Percentiles rank a stretch among this genome's conserved stretches.
Evolutionary conservation across 352 stramenopile genomes (phyloP).

Genomic region (Phytophthora parvispora): DNA sequence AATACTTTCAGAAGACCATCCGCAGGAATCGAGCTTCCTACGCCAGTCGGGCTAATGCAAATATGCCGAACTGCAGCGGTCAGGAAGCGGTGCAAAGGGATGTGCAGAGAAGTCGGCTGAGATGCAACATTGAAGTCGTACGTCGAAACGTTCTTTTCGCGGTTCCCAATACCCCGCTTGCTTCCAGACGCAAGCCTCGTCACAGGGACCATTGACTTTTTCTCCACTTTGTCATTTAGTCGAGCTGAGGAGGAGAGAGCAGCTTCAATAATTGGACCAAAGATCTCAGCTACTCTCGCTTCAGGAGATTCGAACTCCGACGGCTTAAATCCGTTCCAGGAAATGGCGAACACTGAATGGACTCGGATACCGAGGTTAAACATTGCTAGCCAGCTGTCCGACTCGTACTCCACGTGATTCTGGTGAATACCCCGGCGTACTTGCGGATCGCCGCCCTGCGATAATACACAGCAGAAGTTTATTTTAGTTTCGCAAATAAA

Average conservation of each 20-base stretch:
- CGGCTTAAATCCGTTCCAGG: slow-evolving; percentile 76
- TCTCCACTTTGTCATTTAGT: slow-evolving; percentile 62
- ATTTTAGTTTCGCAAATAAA: slow-evolving; percentile 9
- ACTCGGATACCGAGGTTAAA: slow-evolving; percentile 92
- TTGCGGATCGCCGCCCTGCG: slow-evolving; percentile 82
- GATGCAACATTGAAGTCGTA: slow-evolving; percentile 79
- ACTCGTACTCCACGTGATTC: slow-evolving; percentile 91
- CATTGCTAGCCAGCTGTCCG: slow-evolving; percentile 90
- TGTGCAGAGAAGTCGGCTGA: slow-evolving; percentile 78
- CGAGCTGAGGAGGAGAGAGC: slow-evolving; percentile 52
- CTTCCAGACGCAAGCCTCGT: slow-evolving; percentile 34
- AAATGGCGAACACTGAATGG: slow-evolving; percentile 85
- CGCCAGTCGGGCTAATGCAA: slow-evolving; percentile 63
- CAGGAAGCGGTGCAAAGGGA: slow-evolving; percentile 88
- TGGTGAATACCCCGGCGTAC: slow-evolving; percentile 72
- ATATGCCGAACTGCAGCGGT: slow-evolving; percentile 76
- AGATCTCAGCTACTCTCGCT: slow-evolving; percentile 52
- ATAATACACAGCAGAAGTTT: slow-evolving; percentile 1
- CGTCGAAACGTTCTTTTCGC: slow-evolving; percentile 36
- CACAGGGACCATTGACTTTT: slow-evolving; percentile 58
- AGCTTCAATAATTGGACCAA: slow-evolving; percentile 53
- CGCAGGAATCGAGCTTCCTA: slow-evolving; percentile 57
- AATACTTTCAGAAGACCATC: slow-evolving; percentile 64
- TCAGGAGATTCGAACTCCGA: slow-evolving; percentile 43
- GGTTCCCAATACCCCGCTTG: slow-evolving; percentile 11